A percentile compares a stretch with the other conserved stretches of the same genome.
phyloP scores from a whole-genome alignment of 345 rosid species.

The Triadica sebifera region DNA sequence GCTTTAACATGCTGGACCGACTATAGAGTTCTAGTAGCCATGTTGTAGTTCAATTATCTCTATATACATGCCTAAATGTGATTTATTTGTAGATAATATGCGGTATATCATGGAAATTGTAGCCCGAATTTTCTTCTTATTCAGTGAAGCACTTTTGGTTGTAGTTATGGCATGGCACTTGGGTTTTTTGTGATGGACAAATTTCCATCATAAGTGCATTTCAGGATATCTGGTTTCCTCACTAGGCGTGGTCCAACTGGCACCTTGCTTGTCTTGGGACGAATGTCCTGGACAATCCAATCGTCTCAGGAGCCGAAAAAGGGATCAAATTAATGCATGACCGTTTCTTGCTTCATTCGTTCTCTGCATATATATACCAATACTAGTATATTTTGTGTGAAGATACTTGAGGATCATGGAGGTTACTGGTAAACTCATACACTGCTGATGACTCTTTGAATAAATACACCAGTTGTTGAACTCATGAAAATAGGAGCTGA shows the following conservation, averaged over 20 bases:
- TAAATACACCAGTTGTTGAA: background rate
- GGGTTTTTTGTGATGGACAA: constrained; percentile 68
- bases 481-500: background rate
- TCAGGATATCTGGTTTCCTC: constrained; percentile 66
- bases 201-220: constrained; percentile 68
- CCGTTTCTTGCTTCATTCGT: background rate
- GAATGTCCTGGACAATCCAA: constrained; percentile 56
- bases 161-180: constrained; percentile 38
- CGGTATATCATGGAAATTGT: background rate
- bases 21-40: background rate
- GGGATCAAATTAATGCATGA: background rate
- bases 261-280: constrained; percentile 59
- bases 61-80: background rate
- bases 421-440: background rate
- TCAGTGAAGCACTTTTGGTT: constrained; percentile 2
- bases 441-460: background rate
- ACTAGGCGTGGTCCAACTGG: constrained; percentile 58
- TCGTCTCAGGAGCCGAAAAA: background rate
- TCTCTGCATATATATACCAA: too few species aligned
- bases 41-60: background rate
- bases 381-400: too few species aligned
- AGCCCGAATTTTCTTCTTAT: background rate
- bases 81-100: background rate
- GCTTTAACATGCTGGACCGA: background rate
- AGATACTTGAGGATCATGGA: background rate